Base-by-base conservation (phyloP, 192 early-diverging fungal genomes). In the Coemansia sp. region DNA sequence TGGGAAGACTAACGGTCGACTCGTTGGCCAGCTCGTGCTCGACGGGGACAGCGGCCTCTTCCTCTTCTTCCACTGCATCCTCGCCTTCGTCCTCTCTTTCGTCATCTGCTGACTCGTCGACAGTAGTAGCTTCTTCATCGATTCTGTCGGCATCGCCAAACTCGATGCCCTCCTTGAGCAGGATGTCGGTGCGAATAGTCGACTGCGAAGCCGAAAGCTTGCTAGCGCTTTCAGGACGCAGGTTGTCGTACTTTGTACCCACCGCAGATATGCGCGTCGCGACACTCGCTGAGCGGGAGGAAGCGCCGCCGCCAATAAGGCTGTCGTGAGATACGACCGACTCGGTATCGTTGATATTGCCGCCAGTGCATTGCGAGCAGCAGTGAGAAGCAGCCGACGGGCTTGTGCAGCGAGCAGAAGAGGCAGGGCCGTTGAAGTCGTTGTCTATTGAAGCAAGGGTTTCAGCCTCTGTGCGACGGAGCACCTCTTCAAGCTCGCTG, bases 401-500 rank as follows among this genome's bases (percentile, higher is more conserved):
- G 53, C 53, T 55, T 4, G 53, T 28, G 53, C 53, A 30, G 9
- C 28, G 23, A 5, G 16, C 23, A 13, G 56, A 58, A 22, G 20
- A 3, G 24, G 56, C 9, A 22, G 59, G 25, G 35, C 64, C 46
- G 7, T 69, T 52, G 28, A 75, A 69, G 29, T 80, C 77, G 58
- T 48, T 64, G 10, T 73, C 77, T 18, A 74, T 80, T 6, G 51
- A 49, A 3, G 68, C 68, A n/a, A 73, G 18, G 0, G 68, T 71
- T 5, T 59, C 68, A 4, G 77, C 72, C 29, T 80, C 77, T 6
- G 77, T 80, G 35, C 77, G 77, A 9, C 77, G 71, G 24, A 80
- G 48, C 5, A 80, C 77, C 55, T 80, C 77, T 30, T 80, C 77
- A 0, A 80, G 77, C 65, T 80, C 77, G 39, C 77, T 80, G n/a